Base-by-base conservation (phyloP, 1,284 basidiomycete species). In the Lignosus rhinocerotis region DNA sequence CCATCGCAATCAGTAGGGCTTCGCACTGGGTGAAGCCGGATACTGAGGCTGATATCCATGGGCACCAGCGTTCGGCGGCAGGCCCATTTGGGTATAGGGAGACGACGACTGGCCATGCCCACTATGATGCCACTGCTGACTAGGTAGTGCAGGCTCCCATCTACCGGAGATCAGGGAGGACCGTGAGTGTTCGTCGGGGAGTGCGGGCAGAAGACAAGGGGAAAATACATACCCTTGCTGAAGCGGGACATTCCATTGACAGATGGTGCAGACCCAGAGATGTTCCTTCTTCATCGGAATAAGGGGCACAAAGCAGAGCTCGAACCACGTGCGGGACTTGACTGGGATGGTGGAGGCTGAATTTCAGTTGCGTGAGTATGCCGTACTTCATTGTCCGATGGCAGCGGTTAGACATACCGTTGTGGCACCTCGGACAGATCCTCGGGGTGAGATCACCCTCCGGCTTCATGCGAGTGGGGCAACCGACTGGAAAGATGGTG, bases 181-280 rank as follows among this genome's bases (percentile, higher is more conserved):
- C 34, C 43, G 53, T 57, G 55, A 61, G 60, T 50, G 36, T 7
- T 25, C n/a, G 21, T 56, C 62, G 59, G 59, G 44, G 19, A 34
- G 41, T 11, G 42, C 62, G 59, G 54, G 47, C 19, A 59, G 46
- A 48, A 58, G 41, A 4, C 21, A 2, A 9, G n/a, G 48, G 7
- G 19, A n/a, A 12, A 31, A 14, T 14, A 66, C 79, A 64, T 52
- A 82, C 80, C 75, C 77, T 57, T 69, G 70, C 60, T 82, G 80
- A 61, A 77, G 69, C 0, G 75, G 73, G 16, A 79, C 72, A 57
- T 72, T 70, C 72, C 82, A 79, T 54, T 82, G 78, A 63, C 81
- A 83, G 58, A 81, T 80, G 16, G 74, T 71, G 67, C 81, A 84
- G 59, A 78, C 69, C 81, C 81, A 83, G n/a, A 84, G 67, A 47